Evolutionary conservation across 441 rosid species (phyloP).

Genomic region (Viola pubescens): DNA sequence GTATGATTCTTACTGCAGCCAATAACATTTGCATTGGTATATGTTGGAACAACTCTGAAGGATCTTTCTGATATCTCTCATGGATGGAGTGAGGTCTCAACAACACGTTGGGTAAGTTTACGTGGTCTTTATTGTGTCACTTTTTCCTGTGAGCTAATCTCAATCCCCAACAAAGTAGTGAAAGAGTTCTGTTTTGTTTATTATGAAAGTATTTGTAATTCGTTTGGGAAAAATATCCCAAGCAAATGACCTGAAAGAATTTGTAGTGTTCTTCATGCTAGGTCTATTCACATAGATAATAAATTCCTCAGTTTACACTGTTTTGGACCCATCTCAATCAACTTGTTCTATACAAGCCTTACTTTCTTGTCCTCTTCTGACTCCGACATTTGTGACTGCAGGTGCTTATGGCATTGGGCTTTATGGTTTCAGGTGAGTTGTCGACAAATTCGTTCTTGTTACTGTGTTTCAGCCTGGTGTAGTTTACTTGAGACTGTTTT

Average conservation of each 20-base stretch:
- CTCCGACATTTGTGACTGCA: slow-evolving; percentile 27
- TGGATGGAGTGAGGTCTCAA: slow-evolving; percentile 64
- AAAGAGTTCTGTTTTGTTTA: too few relatives aligned
- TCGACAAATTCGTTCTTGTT: neutral
- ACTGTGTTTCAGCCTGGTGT: too few relatives aligned
- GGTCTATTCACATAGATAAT: neutral
- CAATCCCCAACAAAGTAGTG: too few relatives aligned
- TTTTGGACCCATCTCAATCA: slow-evolving; percentile 11
- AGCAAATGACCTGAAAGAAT: too few relatives aligned
- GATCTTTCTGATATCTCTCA: slow-evolving; percentile 72
- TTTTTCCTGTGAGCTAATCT: too few relatives aligned
- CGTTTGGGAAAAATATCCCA: too few relatives aligned
- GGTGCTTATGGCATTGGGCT: slow-evolving; percentile 48
- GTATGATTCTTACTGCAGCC: slow-evolving; percentile 41
- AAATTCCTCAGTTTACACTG: neutral
- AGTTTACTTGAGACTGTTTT: too few relatives aligned
- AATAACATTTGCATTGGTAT: slow-evolving; percentile 59
- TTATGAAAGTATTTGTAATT: too few relatives aligned
- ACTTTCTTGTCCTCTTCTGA: neutral
- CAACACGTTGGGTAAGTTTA: slow-evolving; percentile 51
- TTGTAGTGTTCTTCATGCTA: neutral
- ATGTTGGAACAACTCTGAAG: slow-evolving; percentile 71
- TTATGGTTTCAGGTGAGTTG: slow-evolving; percentile 52
- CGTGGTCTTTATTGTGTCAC: too few relatives aligned
- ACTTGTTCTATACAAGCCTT: neutral